A percentile compares a stretch with the other conserved stretches of the same genome.
These are phyloP conservation scores for Dendrocalamus sinicus DNA, from an alignment of 176 grass and related monocot genomes.

Conservation along the genomic window DNA sequence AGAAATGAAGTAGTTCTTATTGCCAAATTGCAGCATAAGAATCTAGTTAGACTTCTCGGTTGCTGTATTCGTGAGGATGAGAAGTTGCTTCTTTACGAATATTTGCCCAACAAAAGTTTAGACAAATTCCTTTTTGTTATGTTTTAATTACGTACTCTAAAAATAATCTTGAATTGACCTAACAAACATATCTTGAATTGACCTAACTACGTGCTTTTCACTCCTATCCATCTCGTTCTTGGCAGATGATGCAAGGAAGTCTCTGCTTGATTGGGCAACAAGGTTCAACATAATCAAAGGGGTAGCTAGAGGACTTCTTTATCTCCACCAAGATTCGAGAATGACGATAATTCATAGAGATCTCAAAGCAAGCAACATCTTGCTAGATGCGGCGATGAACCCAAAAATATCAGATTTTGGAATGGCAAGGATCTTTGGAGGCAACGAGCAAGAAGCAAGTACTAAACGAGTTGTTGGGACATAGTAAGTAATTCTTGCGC, in stretches of 20 bases:
- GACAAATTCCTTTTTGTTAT: too few relatives aligned
- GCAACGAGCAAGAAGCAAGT: constrained; percentile 45
- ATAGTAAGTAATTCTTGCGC: constrained; percentile 37
- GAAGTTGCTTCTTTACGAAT: too few relatives aligned
- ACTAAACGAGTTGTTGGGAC: constrained; percentile 63
- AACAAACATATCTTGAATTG: too few relatives aligned
- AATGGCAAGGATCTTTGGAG: constrained; percentile 65
- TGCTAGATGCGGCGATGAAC: constrained; percentile 46
- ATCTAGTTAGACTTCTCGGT: too few relatives aligned
- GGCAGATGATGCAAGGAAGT: too few relatives aligned
- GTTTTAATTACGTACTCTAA: too few relatives aligned
- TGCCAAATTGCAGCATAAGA: constrained; percentile 19
- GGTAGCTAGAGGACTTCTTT: constrained; percentile 55
- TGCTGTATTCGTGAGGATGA: too few relatives aligned
- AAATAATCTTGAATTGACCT: too few relatives aligned
- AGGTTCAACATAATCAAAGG: constrained; percentile 56
- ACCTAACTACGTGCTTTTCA: too few relatives aligned
- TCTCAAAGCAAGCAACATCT: constrained; percentile 59
- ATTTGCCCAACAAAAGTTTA: too few relatives aligned
- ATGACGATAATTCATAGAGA: constrained; percentile 53
- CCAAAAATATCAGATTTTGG: constrained; percentile 79
- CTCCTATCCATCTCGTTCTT: too few relatives aligned
- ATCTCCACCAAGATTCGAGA: constrained; percentile 69
- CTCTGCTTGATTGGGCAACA: constrained; percentile 39
- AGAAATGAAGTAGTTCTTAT: constrained; percentile 71